Base-by-base conservation (phyloP, 108 stramenopile species). In the Nannochloropsis granulata region DNA sequence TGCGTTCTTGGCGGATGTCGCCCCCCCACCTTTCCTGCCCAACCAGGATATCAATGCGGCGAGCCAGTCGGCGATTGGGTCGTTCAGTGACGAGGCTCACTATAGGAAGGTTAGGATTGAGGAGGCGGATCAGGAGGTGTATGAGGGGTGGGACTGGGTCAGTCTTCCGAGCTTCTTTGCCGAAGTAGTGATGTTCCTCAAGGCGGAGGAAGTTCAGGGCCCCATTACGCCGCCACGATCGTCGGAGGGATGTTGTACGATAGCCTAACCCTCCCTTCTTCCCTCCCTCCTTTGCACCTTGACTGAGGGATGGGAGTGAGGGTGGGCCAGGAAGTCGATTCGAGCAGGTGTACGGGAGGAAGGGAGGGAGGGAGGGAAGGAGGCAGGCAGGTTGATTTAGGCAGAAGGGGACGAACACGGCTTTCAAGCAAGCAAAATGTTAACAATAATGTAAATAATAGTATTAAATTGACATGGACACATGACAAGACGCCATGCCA, bases 21-120 rank as follows among this genome's bases (percentile, higher is more conserved):
- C 90, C 81, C 79, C 82, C 46, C 95, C 95, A 23, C 97, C 97
- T 14, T 96, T 92, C 82, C 84, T 92, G 13, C 97, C 97, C 23
- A 92, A 93, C 79, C 95, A 94, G 90, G 95, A 96, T 86, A 94
- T 96, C 42, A 98, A 98, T 86, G 95, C 95, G 12, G 88, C 85
- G 43, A 45, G 84, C 16, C 85, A 85, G 19, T 23, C 86, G 26
- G 84, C 44, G 21, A 90, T 91, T 43, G 91, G 91, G 44, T 82
- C 45, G 45, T 91, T 88, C 79, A 44, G 13, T 13, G 86, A 83
- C 43, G 86, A 81, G 12, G 12, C 43, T 11, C 21, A 87, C 0
- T 23, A 23, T 9, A 12, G 44, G 25, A 84, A 43, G 11, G 23
- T 44, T 13, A 21, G 9, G 21, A 25, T 87, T 13, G 24, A n/a